A percentile compares a stretch with the other conserved stretches of the same genome.
phyloP scores from a whole-genome alignment of 2,329 filamentous ascomycete species.

The Aspergillus udagawae region DNA sequence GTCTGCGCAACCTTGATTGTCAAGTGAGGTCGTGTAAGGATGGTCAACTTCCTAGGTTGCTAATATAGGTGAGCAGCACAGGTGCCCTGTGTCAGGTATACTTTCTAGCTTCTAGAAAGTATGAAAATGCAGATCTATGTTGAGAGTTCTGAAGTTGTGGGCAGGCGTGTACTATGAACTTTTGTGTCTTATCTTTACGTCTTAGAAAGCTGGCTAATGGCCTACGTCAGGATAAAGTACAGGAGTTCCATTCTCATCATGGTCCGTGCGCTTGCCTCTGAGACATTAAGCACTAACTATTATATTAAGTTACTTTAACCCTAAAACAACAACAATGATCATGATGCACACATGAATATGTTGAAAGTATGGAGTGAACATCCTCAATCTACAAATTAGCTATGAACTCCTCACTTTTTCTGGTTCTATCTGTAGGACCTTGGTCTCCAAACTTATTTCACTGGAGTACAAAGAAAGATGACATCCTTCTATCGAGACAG shows the following conservation, averaged over 20 bases:
- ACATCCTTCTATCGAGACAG: neutral
- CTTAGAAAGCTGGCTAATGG: neutral
- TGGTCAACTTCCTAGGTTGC: neutral
- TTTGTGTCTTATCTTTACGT: neutral
- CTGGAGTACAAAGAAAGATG: neutral
- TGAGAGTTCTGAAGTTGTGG: neutral
- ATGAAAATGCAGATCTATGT: neutral
- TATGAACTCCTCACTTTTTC: neutral
- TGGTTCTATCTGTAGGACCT: neutral
- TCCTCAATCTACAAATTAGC: neutral
- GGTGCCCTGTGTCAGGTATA: neutral
- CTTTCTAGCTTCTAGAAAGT: neutral
- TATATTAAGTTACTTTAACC: neutral
- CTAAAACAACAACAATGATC: neutral
- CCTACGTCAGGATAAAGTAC: neutral
- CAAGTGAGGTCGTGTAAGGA: neutral
- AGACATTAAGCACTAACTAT: neutral
- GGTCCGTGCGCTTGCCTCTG: neutral
- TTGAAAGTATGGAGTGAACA: neutral
- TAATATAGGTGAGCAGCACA: too few species aligned
- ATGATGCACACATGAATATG: neutral
- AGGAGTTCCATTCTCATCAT: neutral
- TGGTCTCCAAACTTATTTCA: neutral
- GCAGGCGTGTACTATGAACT: neutral
- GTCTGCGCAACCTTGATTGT: neutral